Conservation (phyloP, 1,284 basidiomycete species). For the Malassezia equina region DNA sequence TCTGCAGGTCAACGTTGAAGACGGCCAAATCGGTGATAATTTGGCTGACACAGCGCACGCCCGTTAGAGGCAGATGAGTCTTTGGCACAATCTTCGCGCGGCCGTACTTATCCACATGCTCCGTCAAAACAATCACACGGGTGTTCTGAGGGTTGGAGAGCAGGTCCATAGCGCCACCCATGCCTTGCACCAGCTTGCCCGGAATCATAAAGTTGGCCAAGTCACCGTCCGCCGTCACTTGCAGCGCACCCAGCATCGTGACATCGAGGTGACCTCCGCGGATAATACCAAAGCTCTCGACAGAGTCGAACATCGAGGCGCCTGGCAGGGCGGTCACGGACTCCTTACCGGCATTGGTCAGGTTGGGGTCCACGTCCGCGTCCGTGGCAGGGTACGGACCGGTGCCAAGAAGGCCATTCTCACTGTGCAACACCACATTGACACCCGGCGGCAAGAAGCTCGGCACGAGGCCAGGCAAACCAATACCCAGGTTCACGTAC, state of each 20-base stretch:
- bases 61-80: conserved; percentile 77
- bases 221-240: conserved; percentile 85
- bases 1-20: conserved; percentile 69
- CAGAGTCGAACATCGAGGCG: conserved; percentile 80
- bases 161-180: conserved; percentile 87
- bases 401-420: conserved; percentile 45
- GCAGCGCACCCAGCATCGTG: conserved; percentile 81
- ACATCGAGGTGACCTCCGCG: conserved; percentile 86
- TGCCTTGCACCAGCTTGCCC: conserved; percentile 67
- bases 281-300: conserved; percentile 90
- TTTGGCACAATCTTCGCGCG: conserved; percentile 72
- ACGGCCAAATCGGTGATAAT: conserved; percentile 84
- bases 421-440: conserved; percentile 34
- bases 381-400: conserved; percentile 38
- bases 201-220: conserved; percentile 98
- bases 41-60: conserved; percentile 69
- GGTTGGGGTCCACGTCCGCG: conserved; percentile 40
- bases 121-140: conserved; percentile 64
- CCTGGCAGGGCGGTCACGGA: conserved; percentile 69
- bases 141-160: conserved; percentile 29
- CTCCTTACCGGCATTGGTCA: conserved; percentile 73
- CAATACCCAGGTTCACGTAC: conserved; percentile 44
- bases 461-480: conserved; percentile 42
- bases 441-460: conserved; percentile 38
- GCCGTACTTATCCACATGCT: conserved; percentile 81